Conservation (phyloP, 768 basidiomycete genomes). For the Udeniomyces megalosporus region DNA sequence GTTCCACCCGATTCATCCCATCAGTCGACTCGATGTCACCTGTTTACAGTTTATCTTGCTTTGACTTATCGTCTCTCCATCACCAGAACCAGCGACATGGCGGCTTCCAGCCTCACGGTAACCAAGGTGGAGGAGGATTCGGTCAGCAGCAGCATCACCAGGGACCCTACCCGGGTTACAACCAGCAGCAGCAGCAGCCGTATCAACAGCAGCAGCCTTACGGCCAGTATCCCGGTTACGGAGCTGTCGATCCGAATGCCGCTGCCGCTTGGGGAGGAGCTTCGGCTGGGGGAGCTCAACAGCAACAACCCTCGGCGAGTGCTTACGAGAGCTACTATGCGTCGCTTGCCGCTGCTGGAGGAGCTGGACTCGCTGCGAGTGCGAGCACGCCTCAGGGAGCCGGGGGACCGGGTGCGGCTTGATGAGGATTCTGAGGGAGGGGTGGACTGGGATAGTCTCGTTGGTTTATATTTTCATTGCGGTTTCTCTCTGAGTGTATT, state of each 20-base stretch:
- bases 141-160: background rate
- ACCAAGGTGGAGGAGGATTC: background rate
- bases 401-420: background rate
- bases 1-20: background rate
- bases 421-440: background rate
- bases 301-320: background rate
- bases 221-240: background rate
- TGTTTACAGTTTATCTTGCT: background rate
- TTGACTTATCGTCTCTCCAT: no score
- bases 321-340: constrained; percentile 11
- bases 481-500: no score
- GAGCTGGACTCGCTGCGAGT: background rate
- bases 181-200: background rate
- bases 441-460: no score
- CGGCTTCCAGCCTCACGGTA: background rate
- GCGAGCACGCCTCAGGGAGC: background rate
- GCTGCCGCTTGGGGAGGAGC: background rate
- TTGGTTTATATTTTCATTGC: no score
- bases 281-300: background rate
- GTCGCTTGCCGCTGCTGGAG: background rate
- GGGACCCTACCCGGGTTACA: background rate
- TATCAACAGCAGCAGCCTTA: no score
- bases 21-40: background rate
- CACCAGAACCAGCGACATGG: background rate
- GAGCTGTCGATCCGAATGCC: background rate